Conservation (phyloP, 345 rosid genomes). For the Pistacia vera region DNA sequence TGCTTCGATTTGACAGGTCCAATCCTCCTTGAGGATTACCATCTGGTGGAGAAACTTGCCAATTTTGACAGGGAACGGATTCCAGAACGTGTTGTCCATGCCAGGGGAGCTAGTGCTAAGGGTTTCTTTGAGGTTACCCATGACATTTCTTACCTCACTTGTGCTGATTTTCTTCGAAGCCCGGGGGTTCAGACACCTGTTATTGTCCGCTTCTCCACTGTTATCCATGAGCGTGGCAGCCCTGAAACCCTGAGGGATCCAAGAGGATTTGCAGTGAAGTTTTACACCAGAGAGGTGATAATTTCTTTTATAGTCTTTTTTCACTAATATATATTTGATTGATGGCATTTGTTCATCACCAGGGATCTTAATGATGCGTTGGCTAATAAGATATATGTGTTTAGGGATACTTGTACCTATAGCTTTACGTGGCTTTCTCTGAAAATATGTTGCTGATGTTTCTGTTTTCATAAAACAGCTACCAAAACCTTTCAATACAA, state of each 20-base stretch:
- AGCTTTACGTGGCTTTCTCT: neutral
- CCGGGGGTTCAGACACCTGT: constrained; percentile 96
- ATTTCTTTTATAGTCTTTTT: neutral
- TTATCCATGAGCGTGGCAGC: constrained; percentile 97
- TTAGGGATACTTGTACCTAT: neutral
- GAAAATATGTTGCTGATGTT: no score
- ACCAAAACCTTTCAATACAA: neutral
- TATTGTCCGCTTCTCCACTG: constrained; percentile 96
- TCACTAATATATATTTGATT: neutral
- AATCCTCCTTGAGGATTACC: constrained; percentile 94
- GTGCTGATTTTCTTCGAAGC: constrained; percentile 95
- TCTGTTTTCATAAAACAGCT: neutral
- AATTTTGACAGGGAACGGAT: constrained; percentile 91
- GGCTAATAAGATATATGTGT: neutral
- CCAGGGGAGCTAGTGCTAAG: constrained; percentile 98
- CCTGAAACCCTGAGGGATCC: constrained; percentile 97
- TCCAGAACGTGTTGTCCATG: constrained; percentile 98
- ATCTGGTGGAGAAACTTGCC: constrained; percentile 89
- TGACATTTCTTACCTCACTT: constrained; percentile 70
- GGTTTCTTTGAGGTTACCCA: constrained; percentile 99
- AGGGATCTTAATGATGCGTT: neutral
- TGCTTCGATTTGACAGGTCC: constrained; percentile 59
- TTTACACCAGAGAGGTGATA: constrained; percentile 96
- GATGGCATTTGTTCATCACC: neutral
- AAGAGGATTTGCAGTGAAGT: constrained; percentile 98